Evolutionary conservation across 805 yeast species (phyloP), one percentile per base, ranked within the genome.

Genomic region (Priceomyces haplophilus): DNA sequence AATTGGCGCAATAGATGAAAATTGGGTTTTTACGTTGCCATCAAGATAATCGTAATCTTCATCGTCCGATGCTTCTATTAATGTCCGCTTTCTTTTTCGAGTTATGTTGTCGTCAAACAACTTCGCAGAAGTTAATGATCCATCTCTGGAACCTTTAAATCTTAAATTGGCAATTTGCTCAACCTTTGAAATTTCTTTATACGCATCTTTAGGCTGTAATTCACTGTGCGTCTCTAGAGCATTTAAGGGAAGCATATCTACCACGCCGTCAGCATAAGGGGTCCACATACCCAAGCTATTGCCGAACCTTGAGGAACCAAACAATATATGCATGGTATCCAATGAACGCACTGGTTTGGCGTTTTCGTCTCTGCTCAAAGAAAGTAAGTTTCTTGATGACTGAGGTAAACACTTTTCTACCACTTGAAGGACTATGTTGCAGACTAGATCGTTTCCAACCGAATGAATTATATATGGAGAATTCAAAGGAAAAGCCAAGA

Each of bases 261-360:
- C 78, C 1, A 69, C 64, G 0, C 80, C 80, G 49, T 81, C 80
- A 0, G 95, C 91, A 58, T 85, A 87, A 0, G 83, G 76, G 0
- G 78, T 57, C 95, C 95, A 87, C 6, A 78, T 70, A 0, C 91
- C 95, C 42, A 83, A 54, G 7, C 89, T 72, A 21, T 75, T 65
- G 0, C 83, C 72, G 50, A 76, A 77, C 40, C 90, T 63, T 1
- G 89, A 80, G 17, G 72, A 73, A 3, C 90, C 89, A 43, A 77
- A 72, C 11, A 82, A 53, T 2, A 81, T 66, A 48, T 75, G 79
- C 67, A 80, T 76, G 0, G 83, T 67, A 32, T 77, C 78, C 30
- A 84, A 56, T 1, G 82, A 76, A 44, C 61, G 48, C 3, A 67
- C 49, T 1, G 72, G 68, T 31, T 52, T 57, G 40, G 67, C 71